Evolutionary conservation across 768 basidiomycete genomes (phyloP).

Genomic region (Imleria badia): DNA sequence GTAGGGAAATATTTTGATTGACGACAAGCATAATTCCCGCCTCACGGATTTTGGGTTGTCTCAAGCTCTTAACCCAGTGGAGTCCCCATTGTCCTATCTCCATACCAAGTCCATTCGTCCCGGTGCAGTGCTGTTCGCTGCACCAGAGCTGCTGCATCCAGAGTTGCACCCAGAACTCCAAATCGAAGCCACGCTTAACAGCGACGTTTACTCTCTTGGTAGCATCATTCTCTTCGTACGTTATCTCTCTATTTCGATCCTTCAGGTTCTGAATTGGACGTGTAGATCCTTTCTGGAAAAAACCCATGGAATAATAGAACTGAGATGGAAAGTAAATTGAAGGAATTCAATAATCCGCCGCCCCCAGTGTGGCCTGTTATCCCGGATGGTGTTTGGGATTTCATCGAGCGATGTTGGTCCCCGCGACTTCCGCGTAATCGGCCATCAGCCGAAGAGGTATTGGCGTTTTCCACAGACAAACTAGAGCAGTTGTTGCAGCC

Average conservation of each 20-base stretch:
- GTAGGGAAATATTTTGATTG: constrained; percentile 6
- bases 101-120: neutral
- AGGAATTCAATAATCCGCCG: neutral
- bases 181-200: neutral
- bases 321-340: neutral
- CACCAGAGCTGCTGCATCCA: constrained; percentile 2
- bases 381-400: neutral
- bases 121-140: neutral
- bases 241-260: no score
- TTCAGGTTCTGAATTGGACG: no score
- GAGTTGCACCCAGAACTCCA: neutral
- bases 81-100: neutral
- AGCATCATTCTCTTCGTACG: constrained; percentile 7
- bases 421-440: neutral
- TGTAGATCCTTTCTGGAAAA: constrained; percentile 2
- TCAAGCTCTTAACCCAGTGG: neutral
- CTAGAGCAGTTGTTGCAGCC: neutral
- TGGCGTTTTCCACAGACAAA: neutral
- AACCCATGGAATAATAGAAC: neutral
- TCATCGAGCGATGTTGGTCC: constrained; percentile 8
- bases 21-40: neutral
- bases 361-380: constrained; percentile 4
- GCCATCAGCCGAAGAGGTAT: neutral
- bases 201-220: constrained; percentile 7
- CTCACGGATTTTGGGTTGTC: constrained; percentile 7